Evolutionary conservation across 306 rosid species (phyloP).

Genomic region (Heteromeles arbutifolia): DNA sequence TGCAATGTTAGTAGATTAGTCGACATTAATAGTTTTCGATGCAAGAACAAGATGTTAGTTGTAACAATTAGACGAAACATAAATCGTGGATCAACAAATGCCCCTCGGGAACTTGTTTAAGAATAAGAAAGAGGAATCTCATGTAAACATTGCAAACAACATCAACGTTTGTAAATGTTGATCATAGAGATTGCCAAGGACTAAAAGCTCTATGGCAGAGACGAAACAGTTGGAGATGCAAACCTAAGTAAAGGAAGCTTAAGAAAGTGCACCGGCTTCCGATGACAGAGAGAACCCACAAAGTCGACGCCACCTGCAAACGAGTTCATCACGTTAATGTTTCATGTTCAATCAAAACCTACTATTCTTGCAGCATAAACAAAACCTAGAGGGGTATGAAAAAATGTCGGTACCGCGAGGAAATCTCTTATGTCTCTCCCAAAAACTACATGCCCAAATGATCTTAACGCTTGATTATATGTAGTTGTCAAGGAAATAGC

Average conservation of each 20-base stretch:
- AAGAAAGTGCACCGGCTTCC: slow-evolving; percentile 30
- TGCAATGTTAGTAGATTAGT: background rate
- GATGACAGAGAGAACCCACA: slow-evolving; percentile 39
- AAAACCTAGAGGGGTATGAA: slow-evolving; percentile 7
- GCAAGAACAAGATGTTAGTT: background rate
- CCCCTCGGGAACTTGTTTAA: background rate
- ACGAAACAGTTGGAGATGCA: slow-evolving; percentile 10
- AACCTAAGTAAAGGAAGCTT: slow-evolving; percentile 46
- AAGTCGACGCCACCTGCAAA: slow-evolving; percentile 38
- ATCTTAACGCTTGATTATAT: slow-evolving; percentile 20
- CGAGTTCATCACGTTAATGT: slow-evolving; percentile 13
- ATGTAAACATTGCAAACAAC: background rate
- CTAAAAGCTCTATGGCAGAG: background rate
- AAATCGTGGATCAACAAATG: background rate
- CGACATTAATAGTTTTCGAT: background rate
- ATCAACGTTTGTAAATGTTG: background rate
- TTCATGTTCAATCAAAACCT: background rate
- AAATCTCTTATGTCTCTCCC: slow-evolving; percentile 38
- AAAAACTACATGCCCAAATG: slow-evolving; percentile 32
- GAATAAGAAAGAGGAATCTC: background rate
- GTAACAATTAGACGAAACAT: background rate
- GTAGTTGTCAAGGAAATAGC: slow-evolving; percentile 29
- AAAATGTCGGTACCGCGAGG: slow-evolving; percentile 30
- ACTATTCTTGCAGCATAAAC: background rate
- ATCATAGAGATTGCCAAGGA: background rate